Base-by-base conservation (phyloP, 257 asterid species). In the Solanum clarkiae region DNA sequence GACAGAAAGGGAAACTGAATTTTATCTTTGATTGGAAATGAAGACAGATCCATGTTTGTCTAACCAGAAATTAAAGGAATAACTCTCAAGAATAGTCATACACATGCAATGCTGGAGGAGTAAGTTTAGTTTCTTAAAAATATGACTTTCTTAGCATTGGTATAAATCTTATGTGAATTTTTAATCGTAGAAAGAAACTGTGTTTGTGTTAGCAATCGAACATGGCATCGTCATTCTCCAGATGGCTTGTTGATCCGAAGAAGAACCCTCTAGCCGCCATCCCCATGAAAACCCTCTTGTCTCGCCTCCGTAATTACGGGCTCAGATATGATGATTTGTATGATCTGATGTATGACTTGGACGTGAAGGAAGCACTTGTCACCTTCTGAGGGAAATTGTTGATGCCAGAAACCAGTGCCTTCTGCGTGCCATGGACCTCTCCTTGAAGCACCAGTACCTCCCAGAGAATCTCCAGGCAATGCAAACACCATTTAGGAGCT, bases 331-430 rank as follows among this genome's bases (percentile, higher is more conserved):
- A 96, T 87, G 99, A 96, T 87, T 87, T 96, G 86, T 87, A 92
- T 86, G 99, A 96, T 85, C 99, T 95, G 69, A 87, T 85, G 92
- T 93, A 88, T 88, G 98, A 93, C 65, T 68, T 94, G 90, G 99
- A 96, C 65, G 87, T 96, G 74, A 96, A 96, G 93, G 98, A 96
- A 89, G 97, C 99, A 83, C 89, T 96, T 84, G 91, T 88, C 96
- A 98, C 88, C 94, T 96, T 56, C 98, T 98, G 8, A 93, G 84
- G 62, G 94, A 91, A 90, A 83, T 96, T 47, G 97, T 96, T 87
- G 97, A 93, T 86, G 98, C 99, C 74, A 90, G 99, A 88, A 91
- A 93, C 84, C 98, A 89, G 89, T 94, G 98, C 81, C 94, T 96
- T 44, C 86, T 88, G 90, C 98, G 96, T 74, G 97, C 99, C 85